Conservation (phyloP, 352 stramenopile genomes). For the Phytophthora syringae region DNA sequence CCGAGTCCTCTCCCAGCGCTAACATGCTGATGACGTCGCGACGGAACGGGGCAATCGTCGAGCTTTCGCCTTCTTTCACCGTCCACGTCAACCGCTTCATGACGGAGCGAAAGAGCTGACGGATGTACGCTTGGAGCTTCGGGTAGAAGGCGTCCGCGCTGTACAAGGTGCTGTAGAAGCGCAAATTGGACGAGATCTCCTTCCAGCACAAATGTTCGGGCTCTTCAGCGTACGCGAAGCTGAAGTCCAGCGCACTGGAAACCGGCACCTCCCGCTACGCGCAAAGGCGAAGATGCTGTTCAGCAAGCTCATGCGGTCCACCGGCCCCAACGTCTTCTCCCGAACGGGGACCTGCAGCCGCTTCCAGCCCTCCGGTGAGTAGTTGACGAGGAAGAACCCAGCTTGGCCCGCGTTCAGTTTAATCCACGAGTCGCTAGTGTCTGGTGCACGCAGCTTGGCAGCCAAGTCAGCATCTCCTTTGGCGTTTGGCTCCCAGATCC, state of each 20-base stretch:
- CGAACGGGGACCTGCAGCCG: slow-evolving; percentile 73
- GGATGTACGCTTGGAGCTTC: slow-evolving; percentile 69
- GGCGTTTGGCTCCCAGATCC: slow-evolving; percentile 60
- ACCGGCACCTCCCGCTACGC: slow-evolving; percentile 61
- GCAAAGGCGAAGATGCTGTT: slow-evolving; percentile 94
- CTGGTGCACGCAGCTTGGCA: slow-evolving; percentile 42
- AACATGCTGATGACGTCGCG: slow-evolving; percentile 80
- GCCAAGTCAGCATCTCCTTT: slow-evolving; percentile 50
- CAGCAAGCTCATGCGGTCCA: slow-evolving; percentile 94
- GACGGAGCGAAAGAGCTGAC: slow-evolving; percentile 56
- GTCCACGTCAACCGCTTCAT: slow-evolving; percentile 68
- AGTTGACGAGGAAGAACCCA: slow-evolving; percentile 95
- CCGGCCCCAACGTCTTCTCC: slow-evolving; percentile 61
- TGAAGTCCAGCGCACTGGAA: slow-evolving; percentile 71
- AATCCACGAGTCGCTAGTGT: slow-evolving; percentile 76
- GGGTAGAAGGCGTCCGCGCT: slow-evolving; percentile 65
- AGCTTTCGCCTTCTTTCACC: slow-evolving; percentile 44
- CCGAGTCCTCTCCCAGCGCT: slow-evolving; percentile 54
- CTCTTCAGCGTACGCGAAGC: slow-evolving; percentile 63
- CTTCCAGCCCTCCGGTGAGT: slow-evolving; percentile 86
- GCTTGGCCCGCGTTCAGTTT: slow-evolving; percentile 97
- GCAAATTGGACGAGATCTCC: slow-evolving; percentile 70
- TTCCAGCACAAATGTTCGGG: slow-evolving; percentile 81
- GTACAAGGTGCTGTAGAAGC: slow-evolving; percentile 70
- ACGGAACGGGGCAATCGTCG: slow-evolving; percentile 64